A percentile compares a stretch with the other conserved stretches of the same genome.
phyloP scores from a whole-genome alignment of 305 asterid species.

The Euphrasia arctica region DNA sequence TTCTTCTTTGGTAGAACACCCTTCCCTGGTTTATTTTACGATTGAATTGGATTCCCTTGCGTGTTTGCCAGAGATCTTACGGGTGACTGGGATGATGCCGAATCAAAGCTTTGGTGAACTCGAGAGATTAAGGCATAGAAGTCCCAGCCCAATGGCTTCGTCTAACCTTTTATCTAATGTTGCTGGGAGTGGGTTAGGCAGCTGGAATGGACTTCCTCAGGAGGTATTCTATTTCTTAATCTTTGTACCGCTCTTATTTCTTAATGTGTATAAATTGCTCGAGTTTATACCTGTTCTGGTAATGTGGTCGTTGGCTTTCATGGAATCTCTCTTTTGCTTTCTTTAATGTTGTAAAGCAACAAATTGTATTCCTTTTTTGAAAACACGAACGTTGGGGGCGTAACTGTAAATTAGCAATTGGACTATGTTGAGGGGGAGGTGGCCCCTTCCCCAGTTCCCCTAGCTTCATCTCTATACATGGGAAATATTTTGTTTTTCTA shows the following conservation, averaged over 20 bases:
- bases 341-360: neutral
- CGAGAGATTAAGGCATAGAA: slow-evolving; percentile 86
- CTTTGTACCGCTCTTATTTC: neutral
- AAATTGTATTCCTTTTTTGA: neutral
- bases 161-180: slow-evolving; percentile 68
- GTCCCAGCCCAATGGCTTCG: slow-evolving; percentile 99
- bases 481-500: neutral
- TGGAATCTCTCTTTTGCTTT: neutral
- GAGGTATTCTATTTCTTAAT: slow-evolving; percentile 45
- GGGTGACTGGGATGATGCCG: slow-evolving; percentile 79
- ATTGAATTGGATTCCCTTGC: no score
- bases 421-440: neutral
- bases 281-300: neutral
- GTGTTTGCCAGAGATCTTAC: slow-evolving; percentile 61
- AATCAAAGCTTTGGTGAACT: slow-evolving; percentile 86
- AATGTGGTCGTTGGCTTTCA: neutral
- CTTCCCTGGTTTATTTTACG: neutral
- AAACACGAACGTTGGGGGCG: neutral
- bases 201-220: slow-evolving; percentile 86
- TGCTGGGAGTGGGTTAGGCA: slow-evolving; percentile 58
- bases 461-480: neutral
- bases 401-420: neutral
- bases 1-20: no score
- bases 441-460: neutral
- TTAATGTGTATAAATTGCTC: neutral